These are phyloP conservation scores for Elaeis oleifera DNA, from an alignment of 202 grass and related monocot species.

Conservation along the genomic window DNA sequence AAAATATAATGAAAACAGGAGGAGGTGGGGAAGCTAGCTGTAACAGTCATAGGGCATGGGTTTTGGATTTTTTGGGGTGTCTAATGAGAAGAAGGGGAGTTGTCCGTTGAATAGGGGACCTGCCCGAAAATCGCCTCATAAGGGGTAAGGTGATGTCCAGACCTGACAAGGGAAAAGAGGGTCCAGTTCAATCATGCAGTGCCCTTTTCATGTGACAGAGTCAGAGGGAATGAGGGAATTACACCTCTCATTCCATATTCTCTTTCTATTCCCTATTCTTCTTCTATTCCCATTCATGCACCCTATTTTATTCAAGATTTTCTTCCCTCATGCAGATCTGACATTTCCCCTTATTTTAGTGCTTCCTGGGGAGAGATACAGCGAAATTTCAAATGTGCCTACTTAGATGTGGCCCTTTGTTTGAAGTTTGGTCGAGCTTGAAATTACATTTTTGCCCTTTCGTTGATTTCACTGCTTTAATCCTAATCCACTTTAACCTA, in stretches of 20 bases:
- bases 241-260: conserved; percentile 13
- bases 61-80: neutral
- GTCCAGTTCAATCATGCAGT: conserved; percentile 4
- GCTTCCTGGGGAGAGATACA: too few relatives aligned
- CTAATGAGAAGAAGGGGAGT: neutral
- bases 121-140: neutral
- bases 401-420: too few relatives aligned
- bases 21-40: conserved; percentile 33
- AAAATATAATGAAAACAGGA: conserved; percentile 26
- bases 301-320: neutral
- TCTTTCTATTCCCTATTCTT: conserved; percentile 1
- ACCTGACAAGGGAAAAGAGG: conserved; percentile 32
- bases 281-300: neutral
- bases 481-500: too few relatives aligned
- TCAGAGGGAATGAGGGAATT: conserved; percentile 1
- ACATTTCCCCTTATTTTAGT: conserved; percentile 14
- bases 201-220: conserved; percentile 7
- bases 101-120: conserved; percentile 9
- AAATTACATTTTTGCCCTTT: too few relatives aligned
- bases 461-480: too few relatives aligned
- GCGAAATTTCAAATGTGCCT: too few relatives aligned
- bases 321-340: neutral
- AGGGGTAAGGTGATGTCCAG: conserved; percentile 1
- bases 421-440: too few relatives aligned
- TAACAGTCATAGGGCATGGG: conserved; percentile 12